Evolutionary conservation across 208 protist species (phyloP).

Genomic region (Acanthamoeba divionensis): DNA sequence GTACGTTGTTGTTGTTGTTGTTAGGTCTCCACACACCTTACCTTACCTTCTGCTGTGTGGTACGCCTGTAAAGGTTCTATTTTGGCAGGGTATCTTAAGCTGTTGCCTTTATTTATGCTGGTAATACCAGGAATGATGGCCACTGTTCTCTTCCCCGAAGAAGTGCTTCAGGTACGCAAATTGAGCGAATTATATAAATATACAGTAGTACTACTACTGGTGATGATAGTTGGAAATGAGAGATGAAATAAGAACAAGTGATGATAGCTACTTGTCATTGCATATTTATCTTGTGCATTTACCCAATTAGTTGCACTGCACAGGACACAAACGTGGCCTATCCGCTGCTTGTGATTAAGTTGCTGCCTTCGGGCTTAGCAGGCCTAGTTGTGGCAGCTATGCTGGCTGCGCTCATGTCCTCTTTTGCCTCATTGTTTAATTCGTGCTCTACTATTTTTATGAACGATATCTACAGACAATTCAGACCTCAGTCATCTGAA

Average conservation of each 20-base stretch:
- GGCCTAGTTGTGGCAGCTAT: constrained; percentile 66
- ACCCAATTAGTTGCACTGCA: too few relatives aligned
- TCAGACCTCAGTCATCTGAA: not conserved
- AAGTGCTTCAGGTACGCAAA: not conserved
- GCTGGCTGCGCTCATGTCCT: constrained; percentile 67
- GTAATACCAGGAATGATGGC: constrained; percentile 68
- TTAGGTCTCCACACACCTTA: not conserved
- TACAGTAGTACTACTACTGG: not conserved
- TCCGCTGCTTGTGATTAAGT: constrained; percentile 49
- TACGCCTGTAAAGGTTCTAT: not conserved
- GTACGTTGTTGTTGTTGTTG: not conserved
- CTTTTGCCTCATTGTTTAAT: constrained; percentile 67
- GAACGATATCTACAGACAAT: constrained; percentile 62
- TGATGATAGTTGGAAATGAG: too few relatives aligned
- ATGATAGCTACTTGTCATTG: too few relatives aligned
- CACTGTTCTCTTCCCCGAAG: constrained; percentile 52
- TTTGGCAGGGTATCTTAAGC: constrained; percentile 56
- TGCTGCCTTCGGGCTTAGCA: constrained; percentile 53
- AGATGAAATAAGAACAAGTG: too few relatives aligned
- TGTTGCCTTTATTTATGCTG: constrained; percentile 60
- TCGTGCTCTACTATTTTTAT: constrained; percentile 62
- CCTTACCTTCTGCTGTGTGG: not conserved
- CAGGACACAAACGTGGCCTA: constrained; percentile 66
- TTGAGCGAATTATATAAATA: not conserved
- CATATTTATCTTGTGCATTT: too few relatives aligned